These are phyloP conservation scores for Hygrocybe punicea DNA, from an alignment of 768 basidiomycete species.

Conservation along the genomic window DNA sequence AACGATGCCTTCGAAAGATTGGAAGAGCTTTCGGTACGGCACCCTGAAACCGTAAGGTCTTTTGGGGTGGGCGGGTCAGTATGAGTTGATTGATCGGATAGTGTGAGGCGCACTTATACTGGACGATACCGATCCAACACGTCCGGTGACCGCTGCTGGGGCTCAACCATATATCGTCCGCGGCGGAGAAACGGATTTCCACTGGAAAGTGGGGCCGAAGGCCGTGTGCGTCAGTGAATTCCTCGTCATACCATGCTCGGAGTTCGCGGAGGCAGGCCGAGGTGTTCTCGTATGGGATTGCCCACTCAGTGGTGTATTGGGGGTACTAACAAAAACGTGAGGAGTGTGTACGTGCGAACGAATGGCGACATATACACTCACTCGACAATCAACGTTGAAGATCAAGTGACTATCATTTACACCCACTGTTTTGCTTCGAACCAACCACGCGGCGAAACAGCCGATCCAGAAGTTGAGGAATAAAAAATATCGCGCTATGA, in stretches of 20 bases:
- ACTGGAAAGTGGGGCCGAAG: slow-evolving; percentile 88
- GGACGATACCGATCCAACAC: slow-evolving; percentile 97
- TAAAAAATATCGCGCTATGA: slow-evolving; percentile 65
- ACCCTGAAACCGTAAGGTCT: slow-evolving; percentile 86
- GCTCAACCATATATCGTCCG: slow-evolving; percentile 92
- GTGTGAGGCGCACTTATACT: slow-evolving; percentile 72
- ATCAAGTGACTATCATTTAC: slow-evolving; percentile 79
- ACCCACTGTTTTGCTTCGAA: slow-evolving; percentile 49
- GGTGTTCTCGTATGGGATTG: slow-evolving; percentile 71
- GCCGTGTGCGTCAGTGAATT: slow-evolving; percentile 65
- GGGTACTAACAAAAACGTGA: slow-evolving; percentile 55
- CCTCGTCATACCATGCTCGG: slow-evolving; percentile 63
- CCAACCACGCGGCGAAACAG: slow-evolving; percentile 66
- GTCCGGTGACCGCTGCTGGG: slow-evolving; percentile 77
- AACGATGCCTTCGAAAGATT: slow-evolving; percentile 70
- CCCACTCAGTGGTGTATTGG: slow-evolving; percentile 96
- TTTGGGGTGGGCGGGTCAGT: slow-evolving; percentile 6
- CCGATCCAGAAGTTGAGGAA: slow-evolving; percentile 62
- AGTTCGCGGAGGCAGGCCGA: slow-evolving; percentile 68
- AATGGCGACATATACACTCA: slow-evolving; percentile 39
- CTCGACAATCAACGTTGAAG: slow-evolving; percentile 92
- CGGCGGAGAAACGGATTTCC: slow-evolving; percentile 84
- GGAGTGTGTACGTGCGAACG: no score
- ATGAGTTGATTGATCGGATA: not conserved
- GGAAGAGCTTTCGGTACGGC: slow-evolving; percentile 76